Percentiles rank a stretch among this genome's conserved stretches.
Evolutionary conservation across 768 basidiomycete species (phyloP).

Genomic region (Lentinula aciculospora): DNA sequence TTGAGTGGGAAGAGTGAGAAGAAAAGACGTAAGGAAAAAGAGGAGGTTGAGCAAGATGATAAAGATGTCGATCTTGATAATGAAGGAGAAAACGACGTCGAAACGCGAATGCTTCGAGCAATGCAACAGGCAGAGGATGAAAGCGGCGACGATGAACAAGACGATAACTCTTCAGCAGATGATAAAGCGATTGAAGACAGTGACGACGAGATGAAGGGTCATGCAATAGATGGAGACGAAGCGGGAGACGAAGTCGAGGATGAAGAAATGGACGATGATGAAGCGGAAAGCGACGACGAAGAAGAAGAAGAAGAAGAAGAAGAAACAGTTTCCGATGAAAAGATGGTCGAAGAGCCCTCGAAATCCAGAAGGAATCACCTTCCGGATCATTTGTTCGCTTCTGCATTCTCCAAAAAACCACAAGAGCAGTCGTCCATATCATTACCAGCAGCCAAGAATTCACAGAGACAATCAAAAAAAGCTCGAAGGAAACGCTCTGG

Average conservation of each 20-base stretch:
- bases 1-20: neutral
- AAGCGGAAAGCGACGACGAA: neutral
- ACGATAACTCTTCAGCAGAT: neutral
- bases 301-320: neutral
- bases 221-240: neutral
- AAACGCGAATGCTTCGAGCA: neutral
- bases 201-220: neutral
- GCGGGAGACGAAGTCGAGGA: neutral
- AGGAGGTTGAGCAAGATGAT: neutral
- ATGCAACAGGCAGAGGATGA: neutral
- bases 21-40: neutral
- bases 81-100: neutral
- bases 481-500: neutral
- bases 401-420: neutral
- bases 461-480: neutral
- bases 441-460: no score
- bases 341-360: neutral
- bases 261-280: neutral
- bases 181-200: neutral
- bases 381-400: conserved; percentile 4
- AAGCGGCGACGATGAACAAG: neutral
- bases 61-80: neutral
- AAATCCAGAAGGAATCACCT: neutral
- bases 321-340: neutral
- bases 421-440: neutral